Evolutionary conservation across 2,329 filamentous ascomycete species (phyloP).

Genomic region (Colletotrichum orbiculare): DNA sequence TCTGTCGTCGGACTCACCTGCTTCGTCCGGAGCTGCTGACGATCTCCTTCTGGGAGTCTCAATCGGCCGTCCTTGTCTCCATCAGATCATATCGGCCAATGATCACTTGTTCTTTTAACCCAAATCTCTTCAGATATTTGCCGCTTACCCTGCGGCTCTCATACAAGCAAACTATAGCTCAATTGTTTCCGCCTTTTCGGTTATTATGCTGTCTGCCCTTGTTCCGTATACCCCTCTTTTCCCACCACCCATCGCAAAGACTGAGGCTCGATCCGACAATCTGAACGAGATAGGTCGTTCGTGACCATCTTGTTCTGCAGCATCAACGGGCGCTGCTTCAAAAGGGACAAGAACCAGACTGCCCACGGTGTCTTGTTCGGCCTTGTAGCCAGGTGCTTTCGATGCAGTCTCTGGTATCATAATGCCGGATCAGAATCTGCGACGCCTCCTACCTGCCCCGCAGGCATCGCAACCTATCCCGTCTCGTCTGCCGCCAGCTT

Average conservation of each 20-base stretch:
- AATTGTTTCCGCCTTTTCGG: slow-evolving; percentile 12
- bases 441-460: slow-evolving; percentile 29
- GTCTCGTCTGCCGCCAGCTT: slow-evolving; percentile 11
- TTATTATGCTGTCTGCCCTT: slow-evolving; percentile 26
- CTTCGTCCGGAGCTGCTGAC: no score
- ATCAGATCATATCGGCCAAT: no score
- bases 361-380: no score
- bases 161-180: background rate
- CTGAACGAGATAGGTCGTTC: background rate
- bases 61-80: no score
- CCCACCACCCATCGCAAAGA: slow-evolving; percentile 7
- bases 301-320: slow-evolving; percentile 3
- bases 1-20: no score
- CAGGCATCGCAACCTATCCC: slow-evolving; percentile 1
- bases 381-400: background rate
- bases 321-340: background rate
- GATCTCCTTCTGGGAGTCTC: no score
- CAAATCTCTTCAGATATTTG: no score
- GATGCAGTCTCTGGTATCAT: background rate
- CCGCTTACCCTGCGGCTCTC: no score
- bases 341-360: background rate
- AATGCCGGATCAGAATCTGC: slow-evolving; percentile 28
- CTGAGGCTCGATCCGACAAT: background rate
- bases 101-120: no score
- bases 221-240: slow-evolving; percentile 29